These are phyloP conservation scores for Citrullus amarus DNA, from an alignment of 306 rosid species.

Conservation along the genomic window DNA sequence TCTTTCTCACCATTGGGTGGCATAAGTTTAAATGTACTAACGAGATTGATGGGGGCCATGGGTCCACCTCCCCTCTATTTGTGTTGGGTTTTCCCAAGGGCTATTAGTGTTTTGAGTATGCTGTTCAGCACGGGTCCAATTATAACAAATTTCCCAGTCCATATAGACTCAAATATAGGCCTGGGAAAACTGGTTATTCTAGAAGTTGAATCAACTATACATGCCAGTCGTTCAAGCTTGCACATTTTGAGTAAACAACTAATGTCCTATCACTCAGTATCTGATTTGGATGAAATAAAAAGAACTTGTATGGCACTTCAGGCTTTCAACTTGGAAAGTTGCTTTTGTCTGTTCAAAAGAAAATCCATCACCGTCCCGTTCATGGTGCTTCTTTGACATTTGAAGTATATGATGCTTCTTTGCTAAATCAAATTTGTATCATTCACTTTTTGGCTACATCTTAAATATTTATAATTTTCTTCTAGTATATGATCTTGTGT, in stretches of 20 bases:
- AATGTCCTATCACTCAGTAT: background rate
- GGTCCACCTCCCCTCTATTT: background rate
- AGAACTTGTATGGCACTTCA: background rate
- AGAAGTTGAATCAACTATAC: background rate
- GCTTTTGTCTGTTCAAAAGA: background rate
- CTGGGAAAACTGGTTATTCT: background rate
- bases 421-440: background rate
- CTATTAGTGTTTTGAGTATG: background rate
- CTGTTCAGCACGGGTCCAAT: background rate
- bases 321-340: background rate
- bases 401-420: background rate
- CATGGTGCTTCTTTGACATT: background rate
- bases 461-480: background rate
- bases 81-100: background rate
- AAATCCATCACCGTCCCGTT: background rate
- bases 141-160: background rate
- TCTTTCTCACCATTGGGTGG: conserved; percentile 8
- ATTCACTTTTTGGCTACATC: background rate
- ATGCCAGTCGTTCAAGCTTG: background rate
- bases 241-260: background rate
- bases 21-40: background rate
- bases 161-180: background rate
- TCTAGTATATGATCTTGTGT: background rate
- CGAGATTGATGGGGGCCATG: background rate
- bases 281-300: background rate